Conservation (phyloP, 495 filamentous ascomycete species). For the Aspergillus incahuasiensis region DNA sequence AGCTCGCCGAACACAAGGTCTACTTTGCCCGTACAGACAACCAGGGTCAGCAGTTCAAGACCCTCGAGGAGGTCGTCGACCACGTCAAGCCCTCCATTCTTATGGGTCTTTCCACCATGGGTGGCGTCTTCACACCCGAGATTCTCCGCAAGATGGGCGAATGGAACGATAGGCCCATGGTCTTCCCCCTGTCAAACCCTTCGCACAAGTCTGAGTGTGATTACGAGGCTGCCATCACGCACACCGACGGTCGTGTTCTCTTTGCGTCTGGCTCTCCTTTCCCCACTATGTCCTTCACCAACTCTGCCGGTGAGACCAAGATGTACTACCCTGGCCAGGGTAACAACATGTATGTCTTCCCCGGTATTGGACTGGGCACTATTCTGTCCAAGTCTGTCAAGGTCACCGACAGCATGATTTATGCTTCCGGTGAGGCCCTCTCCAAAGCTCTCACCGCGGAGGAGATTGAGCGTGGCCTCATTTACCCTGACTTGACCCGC, state of each 20-base stretch:
- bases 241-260: slow-evolving; percentile 85
- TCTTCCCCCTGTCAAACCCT: slow-evolving; percentile 94
- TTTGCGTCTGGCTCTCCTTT: slow-evolving; percentile 97
- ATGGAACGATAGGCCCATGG: slow-evolving; percentile 74
- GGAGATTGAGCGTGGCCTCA: slow-evolving; percentile 73
- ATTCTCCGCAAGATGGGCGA: slow-evolving; percentile 81
- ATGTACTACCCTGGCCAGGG: slow-evolving; percentile 85
- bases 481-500: slow-evolving; percentile 91
- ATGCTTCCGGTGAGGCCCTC: slow-evolving; percentile 81
- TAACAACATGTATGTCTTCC: slow-evolving; percentile 96
- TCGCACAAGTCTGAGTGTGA: slow-evolving; percentile 96
- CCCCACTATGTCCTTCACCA: slow-evolving; percentile 59
- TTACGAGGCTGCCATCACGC: slow-evolving; percentile 80
- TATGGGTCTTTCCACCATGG: slow-evolving; percentile 90
- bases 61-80: slow-evolving; percentile 87
- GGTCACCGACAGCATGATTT: slow-evolving; percentile 91
- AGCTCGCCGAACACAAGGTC: slow-evolving; percentile 93
- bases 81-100: slow-evolving; percentile 91
- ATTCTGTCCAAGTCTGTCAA: slow-evolving; percentile 85
- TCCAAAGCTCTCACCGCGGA: slow-evolving; percentile 70
- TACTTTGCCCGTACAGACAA: slow-evolving; percentile 95
- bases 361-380: slow-evolving; percentile 89
- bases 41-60: slow-evolving; percentile 81
- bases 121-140: slow-evolving; percentile 87
- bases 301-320: slow-evolving; percentile 56